Evolutionary conservation across 2,329 filamentous ascomycete genomes (phyloP).

Genomic region (Cercospora zeina): DNA sequence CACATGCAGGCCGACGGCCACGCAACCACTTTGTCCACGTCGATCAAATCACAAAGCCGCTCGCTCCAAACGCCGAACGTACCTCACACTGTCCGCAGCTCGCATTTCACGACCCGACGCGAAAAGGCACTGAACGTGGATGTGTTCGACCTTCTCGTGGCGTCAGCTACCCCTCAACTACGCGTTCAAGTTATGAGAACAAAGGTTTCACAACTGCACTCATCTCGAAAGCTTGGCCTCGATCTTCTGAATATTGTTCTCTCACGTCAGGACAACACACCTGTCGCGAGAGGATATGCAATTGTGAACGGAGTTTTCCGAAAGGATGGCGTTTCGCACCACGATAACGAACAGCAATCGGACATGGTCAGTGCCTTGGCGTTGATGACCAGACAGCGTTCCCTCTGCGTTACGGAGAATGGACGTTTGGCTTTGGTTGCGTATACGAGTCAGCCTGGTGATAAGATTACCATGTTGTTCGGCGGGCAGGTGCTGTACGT

Average conservation of each 20-base stretch:
- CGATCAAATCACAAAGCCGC: neutral
- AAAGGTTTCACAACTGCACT: no score
- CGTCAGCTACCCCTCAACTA: neutral
- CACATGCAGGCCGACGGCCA: neutral
- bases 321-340: neutral
- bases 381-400: neutral
- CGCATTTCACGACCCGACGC: neutral
- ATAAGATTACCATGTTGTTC: neutral
- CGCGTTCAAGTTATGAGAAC: neutral
- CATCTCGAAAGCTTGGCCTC: neutral
- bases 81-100: neutral
- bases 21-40: neutral
- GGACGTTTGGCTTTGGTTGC: neutral
- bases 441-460: neutral
- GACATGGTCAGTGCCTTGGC: neutral
- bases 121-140: neutral
- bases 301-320: neutral
- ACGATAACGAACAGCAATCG: neutral
- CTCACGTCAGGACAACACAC: neutral
- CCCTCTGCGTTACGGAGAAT: neutral
- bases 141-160: neutral
- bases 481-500: neutral
- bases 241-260: neutral
- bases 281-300: neutral
- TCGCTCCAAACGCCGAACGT: neutral